Evolutionary conservation across 1,284 basidiomycete species (phyloP).

Genomic region (Ceratobasidium sp.): DNA sequence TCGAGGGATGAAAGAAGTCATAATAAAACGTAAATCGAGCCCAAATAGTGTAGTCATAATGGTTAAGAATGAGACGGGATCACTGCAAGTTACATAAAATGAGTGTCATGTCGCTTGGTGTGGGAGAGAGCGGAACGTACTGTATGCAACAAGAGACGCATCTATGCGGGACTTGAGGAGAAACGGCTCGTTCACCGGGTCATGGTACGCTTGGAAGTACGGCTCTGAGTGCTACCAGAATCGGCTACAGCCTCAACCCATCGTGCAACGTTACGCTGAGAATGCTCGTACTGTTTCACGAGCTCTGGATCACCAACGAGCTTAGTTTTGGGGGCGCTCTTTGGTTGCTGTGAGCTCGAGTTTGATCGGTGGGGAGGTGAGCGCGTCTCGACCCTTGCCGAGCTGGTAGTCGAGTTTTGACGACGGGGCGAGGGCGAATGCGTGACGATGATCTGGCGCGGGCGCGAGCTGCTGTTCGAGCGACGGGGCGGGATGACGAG

Average conservation of each 20-base stretch:
- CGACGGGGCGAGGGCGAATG: constrained; percentile 1
- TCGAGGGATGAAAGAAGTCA: constrained; percentile 23
- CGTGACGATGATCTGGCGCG: constrained; percentile 33
- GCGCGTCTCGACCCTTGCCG: constrained; percentile 13
- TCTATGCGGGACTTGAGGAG: constrained; percentile 24
- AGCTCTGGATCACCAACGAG: constrained; percentile 34
- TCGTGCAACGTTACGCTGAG: constrained; percentile 34
- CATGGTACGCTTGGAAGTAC: constrained; percentile 23
- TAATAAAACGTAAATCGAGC: constrained; percentile 35
- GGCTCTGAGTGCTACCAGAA: constrained; percentile 9
- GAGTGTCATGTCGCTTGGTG: constrained; percentile 17
- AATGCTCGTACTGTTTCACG: constrained; percentile 37
- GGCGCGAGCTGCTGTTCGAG: constrained; percentile 32
- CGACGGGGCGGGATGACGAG: constrained; percentile 33
- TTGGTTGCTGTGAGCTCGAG: constrained; percentile 14
- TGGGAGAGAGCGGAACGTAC: constrained; percentile 17
- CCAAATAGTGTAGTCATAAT: constrained; percentile 37
- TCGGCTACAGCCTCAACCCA: constrained; percentile 33
- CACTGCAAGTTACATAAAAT: constrained; percentile 29
- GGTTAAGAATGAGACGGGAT: constrained; percentile 16
- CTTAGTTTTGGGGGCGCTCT: constrained; percentile 4
- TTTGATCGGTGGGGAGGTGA: constrained; percentile 21
- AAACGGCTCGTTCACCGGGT: constrained; percentile 22
- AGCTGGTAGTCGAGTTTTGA: constrained; percentile 25
- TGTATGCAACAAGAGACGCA: constrained; percentile 27